phyloP scores from a whole-genome alignment of 768 basidiomycete species.

The Dacryopinax primogenitus region DNA sequence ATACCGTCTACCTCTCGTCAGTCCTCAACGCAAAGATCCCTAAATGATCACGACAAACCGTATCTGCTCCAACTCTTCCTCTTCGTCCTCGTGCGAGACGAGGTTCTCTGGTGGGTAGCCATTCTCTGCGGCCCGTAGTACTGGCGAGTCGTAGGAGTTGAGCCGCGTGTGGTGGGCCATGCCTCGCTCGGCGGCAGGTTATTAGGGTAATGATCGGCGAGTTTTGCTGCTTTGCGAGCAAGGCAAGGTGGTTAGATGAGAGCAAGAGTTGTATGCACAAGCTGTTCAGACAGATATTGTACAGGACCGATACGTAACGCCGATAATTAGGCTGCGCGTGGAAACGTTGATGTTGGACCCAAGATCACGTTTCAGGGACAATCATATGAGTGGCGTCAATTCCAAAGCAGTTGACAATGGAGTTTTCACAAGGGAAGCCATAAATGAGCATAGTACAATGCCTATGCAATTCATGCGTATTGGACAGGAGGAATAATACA shows the following conservation, averaged over 20 bases:
- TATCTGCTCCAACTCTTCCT: conserved; percentile 43
- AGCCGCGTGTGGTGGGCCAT: neutral
- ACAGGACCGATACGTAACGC: neutral
- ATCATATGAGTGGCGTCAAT: neutral
- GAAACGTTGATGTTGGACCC: neutral
- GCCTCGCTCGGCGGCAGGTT: neutral
- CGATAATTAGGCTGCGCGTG: neutral
- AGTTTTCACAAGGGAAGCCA: too few species aligned
- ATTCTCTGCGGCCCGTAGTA: neutral
- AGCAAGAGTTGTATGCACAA: neutral
- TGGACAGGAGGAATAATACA: conserved; percentile 3
- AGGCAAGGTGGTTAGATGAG: neutral
- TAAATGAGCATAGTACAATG: too few species aligned
- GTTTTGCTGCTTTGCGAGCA: neutral
- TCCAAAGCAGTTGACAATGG: too few species aligned
- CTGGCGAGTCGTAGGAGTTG: conserved; percentile 1
- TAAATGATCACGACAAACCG: conserved; percentile 32
- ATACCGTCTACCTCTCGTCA: conserved; percentile 51
- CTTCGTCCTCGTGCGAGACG: conserved; percentile 36
- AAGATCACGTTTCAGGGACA: neutral
- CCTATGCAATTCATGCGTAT: conserved; percentile 7
- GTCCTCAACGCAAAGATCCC: conserved; percentile 4
- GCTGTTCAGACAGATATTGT: neutral
- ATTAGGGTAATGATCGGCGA: too few species aligned
- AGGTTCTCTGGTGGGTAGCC: neutral